A percentile compares a stretch with the other conserved stretches of the same genome.
phyloP scores from a whole-genome alignment of 148 eudicot species.

The Agrostemma githago region DNA sequence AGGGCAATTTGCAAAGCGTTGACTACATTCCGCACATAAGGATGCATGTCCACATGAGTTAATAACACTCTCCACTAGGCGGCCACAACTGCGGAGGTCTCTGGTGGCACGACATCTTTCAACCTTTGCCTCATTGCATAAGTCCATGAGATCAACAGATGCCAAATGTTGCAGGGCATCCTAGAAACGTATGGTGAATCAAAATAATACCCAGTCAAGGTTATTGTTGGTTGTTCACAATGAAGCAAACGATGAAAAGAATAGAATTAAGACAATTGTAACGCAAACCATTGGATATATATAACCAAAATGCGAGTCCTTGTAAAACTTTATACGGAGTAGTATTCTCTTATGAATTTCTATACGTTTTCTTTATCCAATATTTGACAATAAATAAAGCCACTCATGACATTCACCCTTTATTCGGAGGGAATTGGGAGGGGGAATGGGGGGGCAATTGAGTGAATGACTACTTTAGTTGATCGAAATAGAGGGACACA shows the following conservation, averaged over 20 bases:
- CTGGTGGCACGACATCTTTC: slow-evolving; percentile 93
- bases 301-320: not conserved
- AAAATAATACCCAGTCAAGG: not conserved
- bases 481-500: no score
- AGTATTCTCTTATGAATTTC: not conserved
- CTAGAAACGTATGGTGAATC: slow-evolving; percentile 37
- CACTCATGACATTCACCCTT: not conserved
- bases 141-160: slow-evolving; percentile 74
- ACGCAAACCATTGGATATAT: not conserved
- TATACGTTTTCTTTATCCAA: not conserved
- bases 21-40: slow-evolving; percentile 87
- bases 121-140: slow-evolving; percentile 89
- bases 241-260: not conserved
- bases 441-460: not conserved
- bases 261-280: not conserved
- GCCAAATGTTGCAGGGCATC: slow-evolving; percentile 81
- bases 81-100: slow-evolving; percentile 91
- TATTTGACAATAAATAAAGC: not conserved
- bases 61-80: slow-evolving; percentile 62
- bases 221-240: not conserved
- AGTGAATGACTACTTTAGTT: not conserved
- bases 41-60: slow-evolving; percentile 93
- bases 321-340: not conserved
- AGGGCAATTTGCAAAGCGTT: slow-evolving; percentile 85
- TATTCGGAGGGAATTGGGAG: not conserved